Evolutionary conservation across 1,284 basidiomycete species (phyloP).

Genomic region (Hymenochaete sp.): DNA sequence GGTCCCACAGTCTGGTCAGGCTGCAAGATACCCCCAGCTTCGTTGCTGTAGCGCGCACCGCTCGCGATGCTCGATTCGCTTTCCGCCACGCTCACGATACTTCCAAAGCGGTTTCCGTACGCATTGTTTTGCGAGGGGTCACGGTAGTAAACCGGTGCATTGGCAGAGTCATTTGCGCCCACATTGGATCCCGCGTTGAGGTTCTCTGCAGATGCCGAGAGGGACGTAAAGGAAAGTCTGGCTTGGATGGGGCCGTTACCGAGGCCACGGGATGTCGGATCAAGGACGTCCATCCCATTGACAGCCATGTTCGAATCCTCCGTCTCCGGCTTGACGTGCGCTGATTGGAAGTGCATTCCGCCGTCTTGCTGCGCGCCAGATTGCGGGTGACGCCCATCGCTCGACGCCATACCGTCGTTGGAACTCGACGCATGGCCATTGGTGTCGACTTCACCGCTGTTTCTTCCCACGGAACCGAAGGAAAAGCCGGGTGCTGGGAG

Average conservation of each 20-base stretch:
- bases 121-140: constrained; percentile 21
- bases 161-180: background rate
- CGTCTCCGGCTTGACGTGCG: constrained; percentile 8
- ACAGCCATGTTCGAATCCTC: background rate
- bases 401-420: constrained; percentile 17
- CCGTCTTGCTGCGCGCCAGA: constrained; percentile 8
- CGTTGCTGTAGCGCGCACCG: constrained; percentile 37
- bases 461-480: constrained; percentile 41
- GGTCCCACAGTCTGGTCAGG: too few relatives aligned
- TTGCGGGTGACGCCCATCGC: constrained; percentile 10
- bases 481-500: constrained; percentile 61
- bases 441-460: constrained; percentile 24
- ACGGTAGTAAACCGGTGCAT: constrained; percentile 3
- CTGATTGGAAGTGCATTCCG: background rate
- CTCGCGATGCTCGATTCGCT: constrained; percentile 44
- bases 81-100: constrained; percentile 40
- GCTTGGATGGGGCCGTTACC: too few relatives aligned
- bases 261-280: too few relatives aligned
- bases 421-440: too few relatives aligned
- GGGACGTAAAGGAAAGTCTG: too few relatives aligned
- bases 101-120: constrained; percentile 48
- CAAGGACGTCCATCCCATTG: too few relatives aligned
- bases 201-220: background rate
- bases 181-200: background rate
- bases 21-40: constrained; percentile 35